Evolutionary conservation across 352 stramenopile species (phyloP), one percentile per base, ranked within the genome.

Genomic region (Pythium chondricola): DNA sequence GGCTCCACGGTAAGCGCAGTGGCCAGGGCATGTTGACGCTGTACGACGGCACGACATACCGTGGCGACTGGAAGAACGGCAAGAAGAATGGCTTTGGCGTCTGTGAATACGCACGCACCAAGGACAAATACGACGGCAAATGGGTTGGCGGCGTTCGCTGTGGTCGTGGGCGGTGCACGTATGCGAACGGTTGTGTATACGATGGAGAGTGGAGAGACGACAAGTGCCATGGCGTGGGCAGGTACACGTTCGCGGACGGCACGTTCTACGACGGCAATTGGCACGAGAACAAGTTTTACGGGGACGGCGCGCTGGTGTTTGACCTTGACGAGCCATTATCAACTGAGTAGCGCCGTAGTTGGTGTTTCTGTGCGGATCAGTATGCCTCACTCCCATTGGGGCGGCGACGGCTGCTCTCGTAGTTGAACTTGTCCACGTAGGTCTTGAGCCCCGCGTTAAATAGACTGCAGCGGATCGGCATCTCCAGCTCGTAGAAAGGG

Each of bases 401-500:
- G 48, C 77, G 77, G 46, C 77, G 77, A 1, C 71, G 63, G 25
- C 55, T 62, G 47, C 71, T 85, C 35, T 88, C 76, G 9, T 68
- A 21, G 52, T 93, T 93, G 55, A 91, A 87, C 52, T 83, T 90
- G 56, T 95, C 85, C 20, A 97, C 83, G 27, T 93, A 89, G 3
- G 56, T 69, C 56, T 95, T 90, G 52, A 97, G 76, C 45, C 87
- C 72, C 16, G 69, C 52, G 50, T 95, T 92, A 64, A 97, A 97
- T 29, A 97, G 71, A 31, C 87, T 88, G 69, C 91, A 97, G 32
- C 90, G 87, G 58, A 97, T 97, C 10, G 91, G 89, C 87, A 97
- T 97, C 61, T 97, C 91, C 24, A 97, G 72, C 63, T 97, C 89
- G 61, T 97, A 97, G 57, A 97, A 97, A 13, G 91, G 91, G 53